These are phyloP conservation scores for Lecanosticta acicola DNA, from an alignment of 2,329 filamentous ascomycete genomes.

Conservation along the genomic window DNA sequence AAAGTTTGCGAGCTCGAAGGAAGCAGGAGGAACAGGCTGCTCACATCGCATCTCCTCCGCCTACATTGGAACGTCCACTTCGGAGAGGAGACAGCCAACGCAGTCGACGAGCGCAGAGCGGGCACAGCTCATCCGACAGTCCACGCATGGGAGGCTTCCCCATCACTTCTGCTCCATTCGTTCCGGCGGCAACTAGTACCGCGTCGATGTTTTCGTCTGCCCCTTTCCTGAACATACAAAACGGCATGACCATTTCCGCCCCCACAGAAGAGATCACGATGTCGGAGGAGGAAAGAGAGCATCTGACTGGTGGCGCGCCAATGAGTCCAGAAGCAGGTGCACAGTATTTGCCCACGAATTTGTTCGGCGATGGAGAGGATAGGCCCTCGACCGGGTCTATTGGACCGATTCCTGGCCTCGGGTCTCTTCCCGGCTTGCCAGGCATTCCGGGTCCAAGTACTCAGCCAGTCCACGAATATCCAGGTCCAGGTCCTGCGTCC, in stretches of 20 bases:
- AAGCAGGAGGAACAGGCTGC: constrained; percentile 28
- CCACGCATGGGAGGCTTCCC: constrained; percentile 24
- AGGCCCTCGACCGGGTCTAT: constrained; percentile 17
- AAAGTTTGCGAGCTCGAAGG: constrained; percentile 24
- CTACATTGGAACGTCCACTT: constrained; percentile 18
- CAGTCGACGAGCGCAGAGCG: constrained; percentile 35
- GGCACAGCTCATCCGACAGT: constrained; percentile 28
- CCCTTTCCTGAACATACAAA: constrained; percentile 53
- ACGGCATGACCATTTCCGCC: constrained; percentile 54
- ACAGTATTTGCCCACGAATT: constrained; percentile 61
- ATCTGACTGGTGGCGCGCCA: constrained; percentile 59
- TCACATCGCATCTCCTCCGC: constrained; percentile 21
- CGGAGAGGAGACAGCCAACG: constrained; percentile 38
- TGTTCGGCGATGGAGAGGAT: constrained; percentile 36
- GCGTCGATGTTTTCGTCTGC: constrained; percentile 49
- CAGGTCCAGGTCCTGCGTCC: constrained; percentile 36
- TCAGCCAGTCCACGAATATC: constrained; percentile 14
- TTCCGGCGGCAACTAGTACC: constrained; percentile 40
- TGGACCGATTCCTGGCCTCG: constrained; percentile 30
- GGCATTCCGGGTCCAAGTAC: constrained; percentile 34
- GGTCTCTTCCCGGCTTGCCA: constrained; percentile 37
- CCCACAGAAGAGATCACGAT: constrained; percentile 42
- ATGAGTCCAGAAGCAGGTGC: constrained; percentile 72
- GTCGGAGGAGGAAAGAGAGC: constrained; percentile 58
- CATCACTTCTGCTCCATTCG: constrained; percentile 26